phyloP scores from a whole-genome alignment of 371 early-diverging fungal genomes.

The Saksenaea oblongispora region DNA sequence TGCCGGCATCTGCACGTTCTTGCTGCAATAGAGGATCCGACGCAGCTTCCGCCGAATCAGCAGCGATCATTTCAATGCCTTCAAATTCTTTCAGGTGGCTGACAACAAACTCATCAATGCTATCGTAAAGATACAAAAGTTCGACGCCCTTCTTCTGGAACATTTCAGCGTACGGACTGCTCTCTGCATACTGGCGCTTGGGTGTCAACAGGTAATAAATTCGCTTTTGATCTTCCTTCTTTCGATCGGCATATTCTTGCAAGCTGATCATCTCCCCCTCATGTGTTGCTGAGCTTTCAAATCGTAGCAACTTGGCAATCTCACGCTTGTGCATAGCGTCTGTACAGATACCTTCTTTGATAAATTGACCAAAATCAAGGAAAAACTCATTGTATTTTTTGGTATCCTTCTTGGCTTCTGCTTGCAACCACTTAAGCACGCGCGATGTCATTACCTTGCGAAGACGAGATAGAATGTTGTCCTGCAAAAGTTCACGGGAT shows the following conservation, averaged over 20 bases:
- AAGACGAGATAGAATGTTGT: conserved; percentile 75
- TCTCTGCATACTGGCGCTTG: conserved; percentile 73
- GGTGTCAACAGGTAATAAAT: conserved; percentile 92
- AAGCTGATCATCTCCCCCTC: conserved; percentile 72
- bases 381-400: conserved; percentile 83
- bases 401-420: conserved; percentile 70
- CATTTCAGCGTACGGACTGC: conserved; percentile 89
- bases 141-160: conserved; percentile 74
- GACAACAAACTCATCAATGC: conserved; percentile 92
- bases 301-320: conserved; percentile 87
- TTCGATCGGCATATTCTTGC: conserved; percentile 86
- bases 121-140: conserved; percentile 81
- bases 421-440: conserved; percentile 75
- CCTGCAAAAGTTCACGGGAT: conserved; percentile 96
- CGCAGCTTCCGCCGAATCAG: conserved; percentile 73
- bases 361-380: conserved; percentile 75
- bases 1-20: conserved; percentile 31
- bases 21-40: conserved; percentile 49
- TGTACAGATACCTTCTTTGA: conserved; percentile 94
- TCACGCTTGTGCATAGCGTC: conserved; percentile 70
- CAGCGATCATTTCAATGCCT: conserved; percentile 79
- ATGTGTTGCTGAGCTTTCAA: conserved; percentile 70
- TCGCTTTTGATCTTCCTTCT: conserved; percentile 87
- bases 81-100: conserved; percentile 73
- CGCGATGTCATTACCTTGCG: conserved; percentile 71